phyloP scores from a whole-genome alignment of 495 filamentous ascomycete species.

The Bacidia gigantensis region DNA sequence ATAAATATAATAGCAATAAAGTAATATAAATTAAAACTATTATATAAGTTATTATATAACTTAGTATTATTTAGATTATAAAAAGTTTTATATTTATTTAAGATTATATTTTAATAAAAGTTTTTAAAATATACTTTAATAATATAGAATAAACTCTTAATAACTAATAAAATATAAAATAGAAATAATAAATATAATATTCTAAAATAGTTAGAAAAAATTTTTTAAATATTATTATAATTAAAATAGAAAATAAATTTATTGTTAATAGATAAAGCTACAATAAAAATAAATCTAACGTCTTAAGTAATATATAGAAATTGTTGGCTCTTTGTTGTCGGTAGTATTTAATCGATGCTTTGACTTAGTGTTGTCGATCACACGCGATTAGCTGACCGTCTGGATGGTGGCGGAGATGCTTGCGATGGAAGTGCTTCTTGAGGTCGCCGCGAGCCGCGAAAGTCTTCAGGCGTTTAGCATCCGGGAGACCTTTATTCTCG shows the following conservation, averaged over 20 bases:
- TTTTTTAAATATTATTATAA: not conserved
- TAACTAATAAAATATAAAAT: not conserved
- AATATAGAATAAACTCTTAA: not conserved
- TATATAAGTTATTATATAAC: conserved; percentile 1
- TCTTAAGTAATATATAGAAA: not conserved
- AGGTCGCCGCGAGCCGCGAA: conserved; percentile 5
- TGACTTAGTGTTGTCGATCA: not conserved
- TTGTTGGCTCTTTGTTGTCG: not conserved
- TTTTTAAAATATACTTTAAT: not conserved
- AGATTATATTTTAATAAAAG: not conserved
- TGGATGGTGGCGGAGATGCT: conserved; percentile 11
- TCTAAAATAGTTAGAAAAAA: not conserved
- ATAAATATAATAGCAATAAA: not conserved
- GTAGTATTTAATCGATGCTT: not conserved
- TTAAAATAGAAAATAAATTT: not conserved
- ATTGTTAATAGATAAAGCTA: not conserved
- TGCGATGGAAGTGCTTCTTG: conserved; percentile 12
- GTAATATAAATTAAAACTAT: not conserved
- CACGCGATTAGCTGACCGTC: conserved; percentile 9
- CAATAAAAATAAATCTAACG: not conserved
- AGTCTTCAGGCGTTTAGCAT: not conserved
- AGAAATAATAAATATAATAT: not conserved
- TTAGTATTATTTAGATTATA: no score
- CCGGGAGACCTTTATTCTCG: conserved; percentile 3
- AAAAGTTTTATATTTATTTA: not conserved